Evolutionary conservation across 768 basidiomycete genomes (phyloP).

Genomic region (Gloeopeniophorella convolvens): DNA sequence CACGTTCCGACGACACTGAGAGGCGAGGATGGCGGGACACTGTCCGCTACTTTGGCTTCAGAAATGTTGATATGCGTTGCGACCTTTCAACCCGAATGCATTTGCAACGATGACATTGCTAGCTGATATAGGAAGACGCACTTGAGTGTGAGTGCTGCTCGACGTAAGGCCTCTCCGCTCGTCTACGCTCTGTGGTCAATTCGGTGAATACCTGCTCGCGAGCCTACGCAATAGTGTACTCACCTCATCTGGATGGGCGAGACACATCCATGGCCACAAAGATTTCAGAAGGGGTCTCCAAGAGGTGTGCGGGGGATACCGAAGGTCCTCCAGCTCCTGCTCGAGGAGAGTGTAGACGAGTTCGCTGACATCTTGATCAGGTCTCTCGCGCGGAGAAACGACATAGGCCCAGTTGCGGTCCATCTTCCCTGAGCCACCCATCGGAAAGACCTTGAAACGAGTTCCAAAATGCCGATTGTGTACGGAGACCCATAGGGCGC

Average conservation of each 20-base stretch:
- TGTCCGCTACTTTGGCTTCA: conserved; percentile 2
- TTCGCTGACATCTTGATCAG: conserved; percentile 15
- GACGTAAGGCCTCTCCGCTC: neutral
- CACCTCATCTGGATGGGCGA: conserved; percentile 1
- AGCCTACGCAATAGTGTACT: neutral
- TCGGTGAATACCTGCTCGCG: neutral
- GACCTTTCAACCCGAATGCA: conserved; percentile 12
- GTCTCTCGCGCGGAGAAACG: conserved; percentile 12
- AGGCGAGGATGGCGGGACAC: neutral
- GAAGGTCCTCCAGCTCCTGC: conserved; percentile 5
- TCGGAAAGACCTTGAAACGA: conserved; percentile 14
- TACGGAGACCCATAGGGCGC: conserved; percentile 15
- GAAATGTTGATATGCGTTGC: conserved; percentile 4
- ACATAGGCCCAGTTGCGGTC: conserved; percentile 15
- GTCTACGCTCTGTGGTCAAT: neutral
- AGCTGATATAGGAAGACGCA: conserved; percentile 15
- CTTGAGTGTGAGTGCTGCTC: conserved; percentile 14
- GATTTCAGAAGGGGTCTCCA: neutral
- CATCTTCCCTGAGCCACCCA: conserved; percentile 11
- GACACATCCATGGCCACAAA: conserved; percentile 6
- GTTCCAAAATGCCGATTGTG: conserved; percentile 16
- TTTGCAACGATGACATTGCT: conserved; percentile 10
- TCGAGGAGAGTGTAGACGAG: conserved; percentile 14
- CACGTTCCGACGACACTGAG: neutral
- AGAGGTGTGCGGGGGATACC: neutral